These are phyloP conservation scores for Pleomassaria siparia DNA, from an alignment of 2,329 filamentous ascomycete species.

Conservation along the genomic window DNA sequence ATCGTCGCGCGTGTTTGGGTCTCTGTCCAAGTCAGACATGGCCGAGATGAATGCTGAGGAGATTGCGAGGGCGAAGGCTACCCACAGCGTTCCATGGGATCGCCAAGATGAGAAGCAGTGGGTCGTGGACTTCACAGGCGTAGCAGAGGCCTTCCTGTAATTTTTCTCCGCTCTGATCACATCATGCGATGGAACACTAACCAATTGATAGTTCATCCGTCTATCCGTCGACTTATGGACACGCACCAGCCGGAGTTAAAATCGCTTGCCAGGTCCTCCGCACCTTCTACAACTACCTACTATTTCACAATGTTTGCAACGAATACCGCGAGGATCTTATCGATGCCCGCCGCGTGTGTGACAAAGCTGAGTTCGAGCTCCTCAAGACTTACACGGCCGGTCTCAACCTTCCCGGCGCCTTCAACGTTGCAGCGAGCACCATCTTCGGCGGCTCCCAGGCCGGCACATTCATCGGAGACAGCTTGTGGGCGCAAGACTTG, in stretches of 20 bases:
- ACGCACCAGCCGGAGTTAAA: slow-evolving; percentile 53
- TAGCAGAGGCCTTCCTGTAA: slow-evolving; percentile 78
- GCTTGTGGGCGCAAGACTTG: slow-evolving; percentile 42
- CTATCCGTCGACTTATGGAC: slow-evolving; percentile 58
- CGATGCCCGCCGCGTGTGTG: slow-evolving; percentile 67
- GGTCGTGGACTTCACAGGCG: slow-evolving; percentile 76
- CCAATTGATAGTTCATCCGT: slow-evolving; percentile 52
- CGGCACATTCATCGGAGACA: slow-evolving; percentile 44
- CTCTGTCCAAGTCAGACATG: slow-evolving; percentile 63
- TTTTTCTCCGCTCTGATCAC: slow-evolving; percentile 28
- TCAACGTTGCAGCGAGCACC: slow-evolving; percentile 74
- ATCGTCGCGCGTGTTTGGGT: slow-evolving; percentile 62
- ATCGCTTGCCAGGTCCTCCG: slow-evolving; percentile 68
- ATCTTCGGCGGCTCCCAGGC: slow-evolving; percentile 63
- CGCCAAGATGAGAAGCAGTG: slow-evolving; percentile 59
- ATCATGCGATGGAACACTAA: slow-evolving; percentile 10
- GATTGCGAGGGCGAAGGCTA: slow-evolving; percentile 65
- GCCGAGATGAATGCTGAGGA: slow-evolving; percentile 64
- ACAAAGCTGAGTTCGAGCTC: slow-evolving; percentile 67
- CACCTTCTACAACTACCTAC: slow-evolving; percentile 87
- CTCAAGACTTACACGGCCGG: slow-evolving; percentile 58
- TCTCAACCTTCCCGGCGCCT: slow-evolving; percentile 67
- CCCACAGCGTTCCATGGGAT: slow-evolving; percentile 58
- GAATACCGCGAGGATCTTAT: slow-evolving; percentile 72
- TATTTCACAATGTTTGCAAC: slow-evolving; percentile 81